Percentiles rank a stretch among this genome's conserved stretches.
phyloP scores from a whole-genome alignment of 208 protist genomes.

The Crithidia expoeki region DNA sequence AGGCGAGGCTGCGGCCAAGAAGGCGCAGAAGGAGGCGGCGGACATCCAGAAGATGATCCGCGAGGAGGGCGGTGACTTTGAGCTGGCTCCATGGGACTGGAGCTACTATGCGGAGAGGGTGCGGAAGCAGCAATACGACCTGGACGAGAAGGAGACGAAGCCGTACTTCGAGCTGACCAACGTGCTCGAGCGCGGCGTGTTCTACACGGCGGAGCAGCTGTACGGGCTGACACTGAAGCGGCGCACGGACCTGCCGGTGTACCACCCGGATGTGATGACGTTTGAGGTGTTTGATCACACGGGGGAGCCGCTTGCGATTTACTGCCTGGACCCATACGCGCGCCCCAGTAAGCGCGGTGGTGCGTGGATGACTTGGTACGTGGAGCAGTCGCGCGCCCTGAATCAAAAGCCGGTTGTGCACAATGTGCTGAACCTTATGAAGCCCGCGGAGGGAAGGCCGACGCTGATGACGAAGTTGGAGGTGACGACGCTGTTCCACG shows the following conservation, averaged over 20 bases:
- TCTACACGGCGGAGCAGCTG: slow-evolving; percentile 59
- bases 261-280: slow-evolving; percentile 43
- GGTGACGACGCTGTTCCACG: too few relatives aligned
- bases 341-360: too few relatives aligned
- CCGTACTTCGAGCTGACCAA: slow-evolving; percentile 60
- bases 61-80: slow-evolving; percentile 37
- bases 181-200: slow-evolving; percentile 57
- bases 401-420: too few relatives aligned
- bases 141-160: slow-evolving; percentile 57
- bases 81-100: slow-evolving; percentile 63
- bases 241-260: slow-evolving; percentile 51
- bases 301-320: too few relatives aligned
- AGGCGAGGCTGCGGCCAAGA: neutral
- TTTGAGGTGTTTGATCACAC: slow-evolving; percentile 51
- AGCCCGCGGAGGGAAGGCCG: too few relatives aligned
- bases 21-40: slow-evolving; percentile 33
- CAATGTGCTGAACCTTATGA: too few relatives aligned
- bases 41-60: slow-evolving; percentile 36
- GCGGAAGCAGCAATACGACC: slow-evolving; percentile 45
- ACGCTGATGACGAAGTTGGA: too few relatives aligned
- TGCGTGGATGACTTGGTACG: too few relatives aligned
- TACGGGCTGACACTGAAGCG: slow-evolving; percentile 52
- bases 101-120: slow-evolving; percentile 50
- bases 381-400: too few relatives aligned
- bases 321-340: too few relatives aligned